Base-by-base conservation (phyloP, 2,329 filamentous ascomycete genomes). In the Leptoxyphium fumago region DNA sequence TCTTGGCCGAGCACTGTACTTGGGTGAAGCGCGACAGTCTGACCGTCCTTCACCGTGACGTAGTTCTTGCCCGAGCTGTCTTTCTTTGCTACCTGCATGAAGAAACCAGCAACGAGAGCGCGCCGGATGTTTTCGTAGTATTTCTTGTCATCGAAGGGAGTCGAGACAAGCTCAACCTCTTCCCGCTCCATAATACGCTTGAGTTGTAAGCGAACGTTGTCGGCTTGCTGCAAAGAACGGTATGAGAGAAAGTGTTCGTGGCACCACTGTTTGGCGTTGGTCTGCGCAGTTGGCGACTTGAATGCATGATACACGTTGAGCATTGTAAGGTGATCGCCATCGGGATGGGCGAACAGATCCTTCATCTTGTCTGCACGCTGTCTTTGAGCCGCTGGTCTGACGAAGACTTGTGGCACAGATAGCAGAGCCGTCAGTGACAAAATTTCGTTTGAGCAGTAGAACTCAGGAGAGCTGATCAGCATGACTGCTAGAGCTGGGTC, bases 331-430 rank as follows among this genome's bases (percentile, higher is more conserved):
- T 98, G 91, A 59, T 98, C 91, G 44, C 91, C 91, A 51, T 96
- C 89, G 1, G 80, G 78, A 61, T 98, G 91, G 26, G 85, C 81
- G 58, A 98, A 98, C 36, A 89, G 76, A 34, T 80, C 74, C 72
- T 98, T 98, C 87, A 96, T 96, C 64, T 95, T 87, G 61, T 98
- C 91, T 40, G 91, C 91, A 39, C 84, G 82, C 67, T 94, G 93
- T 48, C 88, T 80, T 53, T 84, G 81, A 56, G 76, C 78, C 41
- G 84, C 82, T 1, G 91, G 91, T 8, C 91, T 84, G 28, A 94
- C 77, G 61, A 94, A 98, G 47, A 96, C 78, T 61, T 95, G 85
- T 0, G 91, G 91, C 10, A 96, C 91, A 0, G 89, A 96, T 15
- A 98, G 77, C 10, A 98, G 76, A 1, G 91, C 83, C 1, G 88